Conservation (phyloP, 257 asterid species). For the Plantago elongata region DNA sequence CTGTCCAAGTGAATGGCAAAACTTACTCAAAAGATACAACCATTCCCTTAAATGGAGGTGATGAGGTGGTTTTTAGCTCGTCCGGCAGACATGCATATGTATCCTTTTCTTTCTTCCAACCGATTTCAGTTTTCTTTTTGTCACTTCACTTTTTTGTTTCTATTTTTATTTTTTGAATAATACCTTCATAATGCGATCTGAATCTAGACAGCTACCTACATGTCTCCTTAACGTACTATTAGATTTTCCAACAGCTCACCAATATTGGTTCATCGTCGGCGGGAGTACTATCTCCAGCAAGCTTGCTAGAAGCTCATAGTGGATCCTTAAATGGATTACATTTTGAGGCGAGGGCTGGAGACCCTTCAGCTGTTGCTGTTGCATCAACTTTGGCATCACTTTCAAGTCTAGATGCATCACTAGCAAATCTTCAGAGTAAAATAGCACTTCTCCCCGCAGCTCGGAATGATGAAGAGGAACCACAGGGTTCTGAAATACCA, state of each 20-base stretch:
- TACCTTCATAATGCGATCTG: slow-evolving; percentile 12
- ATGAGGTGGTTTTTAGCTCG: slow-evolving; percentile 76
- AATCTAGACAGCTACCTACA: slow-evolving; percentile 1
- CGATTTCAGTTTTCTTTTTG: slow-evolving; percentile 7
- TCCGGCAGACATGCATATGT: slow-evolving; percentile 74
- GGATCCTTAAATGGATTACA: slow-evolving; percentile 64
- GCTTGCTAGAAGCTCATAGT: slow-evolving; percentile 63
- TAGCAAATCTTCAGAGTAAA: slow-evolving; percentile 50
- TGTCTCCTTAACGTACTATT: slow-evolving; percentile 43
- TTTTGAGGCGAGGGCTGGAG: slow-evolving; percentile 65
- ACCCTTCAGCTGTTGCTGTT: slow-evolving; percentile 68
- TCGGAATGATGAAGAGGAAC: slow-evolving; percentile 41
- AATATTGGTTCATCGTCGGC: slow-evolving; percentile 32
- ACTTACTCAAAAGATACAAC: slow-evolving; percentile 57
- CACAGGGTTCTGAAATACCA: slow-evolving; percentile 49
- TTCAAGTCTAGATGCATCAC: slow-evolving; percentile 44
- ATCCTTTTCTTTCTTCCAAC: slow-evolving; percentile 60
- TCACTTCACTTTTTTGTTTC: neutral
- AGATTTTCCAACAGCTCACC: slow-evolving; percentile 69
- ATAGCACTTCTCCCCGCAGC: slow-evolving; percentile 54
- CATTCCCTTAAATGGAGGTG: slow-evolving; percentile 66
- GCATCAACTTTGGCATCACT: slow-evolving; percentile 73
- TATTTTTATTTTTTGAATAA: slow-evolving; percentile 6
- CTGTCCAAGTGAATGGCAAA: slow-evolving; percentile 80
- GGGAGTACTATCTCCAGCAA: slow-evolving; percentile 47